Base-by-base conservation (phyloP, 306 rosid species). In the Ormosia semicastrata region DNA sequence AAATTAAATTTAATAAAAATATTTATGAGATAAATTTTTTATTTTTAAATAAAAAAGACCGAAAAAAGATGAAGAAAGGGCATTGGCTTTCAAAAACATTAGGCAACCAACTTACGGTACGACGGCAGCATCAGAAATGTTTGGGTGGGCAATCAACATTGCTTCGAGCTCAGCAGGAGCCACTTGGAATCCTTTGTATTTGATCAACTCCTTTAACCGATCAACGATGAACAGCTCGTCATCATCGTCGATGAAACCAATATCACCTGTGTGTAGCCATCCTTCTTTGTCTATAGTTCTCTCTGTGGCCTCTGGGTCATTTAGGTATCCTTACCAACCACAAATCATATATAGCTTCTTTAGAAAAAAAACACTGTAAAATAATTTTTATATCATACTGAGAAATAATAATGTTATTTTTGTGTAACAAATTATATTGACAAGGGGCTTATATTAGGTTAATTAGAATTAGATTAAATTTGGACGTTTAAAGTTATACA, bases 81-180 rank as follows among this genome's bases (percentile, higher is more conserved):
- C 33, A 1, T 46, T 37, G 71, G 5, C 18, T 68, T 43, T 36
- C 33, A 52, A 39, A 46, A 17, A 39, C 3, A 80, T 7, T 36
- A 12, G 8, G 57, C 2, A 24, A 71, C n/a, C 1, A 66, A 67
- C 89, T 73, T 89, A 91, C 95, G 92, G 88, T 15, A 93, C 95
- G 64, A 93, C 94, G 0, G 97, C 98, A 0, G 94, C 97, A 18
- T 94, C 97, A 18, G 91, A 79, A 59, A 94, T 87, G 68, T 86
- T 65, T 5, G 91, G 87, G 36, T 94, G 97, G 32, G 97, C 24
- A 65, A 90, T 78, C 52, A 94, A 76, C 82, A 92, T 3, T 14
- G 97, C 89, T 90, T 94, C 98, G 0, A 94, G 92, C 82, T 94
- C 98, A 5, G 98, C 98, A 0, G 98, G 98, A 15, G 98, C 92